phyloP scores from a whole-genome alignment of 192 early-diverging fungal species.

The Podila verticillata region DNA sequence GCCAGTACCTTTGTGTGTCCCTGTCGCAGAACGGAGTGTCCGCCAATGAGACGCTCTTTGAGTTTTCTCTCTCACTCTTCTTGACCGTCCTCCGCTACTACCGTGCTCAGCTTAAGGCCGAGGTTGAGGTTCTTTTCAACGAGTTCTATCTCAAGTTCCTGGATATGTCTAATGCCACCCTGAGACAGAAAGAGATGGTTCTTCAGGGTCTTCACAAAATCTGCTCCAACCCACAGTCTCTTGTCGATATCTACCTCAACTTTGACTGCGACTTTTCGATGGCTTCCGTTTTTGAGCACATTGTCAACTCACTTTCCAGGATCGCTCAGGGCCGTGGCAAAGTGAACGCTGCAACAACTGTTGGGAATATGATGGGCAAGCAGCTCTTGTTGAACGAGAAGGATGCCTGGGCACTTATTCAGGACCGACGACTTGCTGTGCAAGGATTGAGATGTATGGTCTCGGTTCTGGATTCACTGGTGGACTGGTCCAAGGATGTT shows the following conservation, averaged over 20 bases:
- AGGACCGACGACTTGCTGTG: constrained; percentile 53
- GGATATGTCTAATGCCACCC: constrained; percentile 75
- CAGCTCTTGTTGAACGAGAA: constrained; percentile 49
- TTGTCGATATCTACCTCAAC: constrained; percentile 94
- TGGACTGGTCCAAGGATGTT: constrained; percentile 71
- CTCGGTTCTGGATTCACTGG: constrained; percentile 70
- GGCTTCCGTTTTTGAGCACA: constrained; percentile 88
- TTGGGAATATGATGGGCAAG: constrained; percentile 55
- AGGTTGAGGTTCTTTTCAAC: constrained; percentile 87
- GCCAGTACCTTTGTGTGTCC: constrained; percentile 56
- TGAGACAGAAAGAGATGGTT: constrained; percentile 78
- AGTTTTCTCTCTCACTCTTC: constrained; percentile 57
- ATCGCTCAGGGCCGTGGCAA: constrained; percentile 57
- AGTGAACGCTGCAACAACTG: constrained; percentile 34
- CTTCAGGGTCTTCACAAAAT: constrained; percentile 78
- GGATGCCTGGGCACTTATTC: constrained; percentile 51
- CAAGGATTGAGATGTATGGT: constrained; percentile 67
- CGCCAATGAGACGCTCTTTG: constrained; percentile 57
- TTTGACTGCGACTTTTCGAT: constrained; percentile 89
- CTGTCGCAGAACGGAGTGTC: constrained; percentile 59
- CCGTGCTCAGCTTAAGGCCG: constrained; percentile 73
- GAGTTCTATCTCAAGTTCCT: constrained; percentile 89
- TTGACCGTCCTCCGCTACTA: constrained; percentile 53
- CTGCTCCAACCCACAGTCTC: constrained; percentile 74
- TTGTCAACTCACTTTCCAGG: constrained; percentile 73